Percentiles rank a stretch among this genome's conserved stretches.
Evolutionary conservation across 495 filamentous ascomycete species (phyloP).

Genomic region (Parathielavia appendiculata): DNA sequence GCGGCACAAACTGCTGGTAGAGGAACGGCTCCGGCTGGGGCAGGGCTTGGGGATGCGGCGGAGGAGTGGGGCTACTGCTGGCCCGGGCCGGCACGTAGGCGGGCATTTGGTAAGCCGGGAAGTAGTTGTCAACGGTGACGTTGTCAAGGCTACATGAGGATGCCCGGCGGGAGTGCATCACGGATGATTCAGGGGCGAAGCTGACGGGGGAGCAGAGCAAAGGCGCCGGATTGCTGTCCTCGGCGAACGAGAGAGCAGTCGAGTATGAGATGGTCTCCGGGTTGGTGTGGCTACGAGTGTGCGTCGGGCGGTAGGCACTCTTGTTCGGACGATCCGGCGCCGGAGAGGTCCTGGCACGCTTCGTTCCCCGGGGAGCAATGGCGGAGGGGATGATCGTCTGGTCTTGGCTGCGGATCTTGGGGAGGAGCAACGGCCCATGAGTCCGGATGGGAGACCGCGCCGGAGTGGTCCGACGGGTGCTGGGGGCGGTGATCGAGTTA

Average conservation of each 20-base stretch:
- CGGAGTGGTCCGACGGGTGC: slow-evolving; percentile 69
- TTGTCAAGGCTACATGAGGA: slow-evolving; percentile 68
- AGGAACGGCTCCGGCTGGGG: slow-evolving; percentile 41
- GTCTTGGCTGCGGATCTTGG: slow-evolving; percentile 83
- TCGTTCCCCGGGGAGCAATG: slow-evolving; percentile 30
- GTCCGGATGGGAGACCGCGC: slow-evolving; percentile 68
- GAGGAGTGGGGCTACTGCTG: slow-evolving; percentile 30
- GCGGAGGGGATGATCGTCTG: slow-evolving; percentile 52
- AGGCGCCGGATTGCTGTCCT: slow-evolving; percentile 32
- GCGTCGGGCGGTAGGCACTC: slow-evolving; percentile 42
- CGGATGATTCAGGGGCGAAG: slow-evolving; percentile 47
- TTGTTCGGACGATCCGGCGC: slow-evolving; percentile 28
- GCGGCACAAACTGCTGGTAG: slow-evolving; percentile 40
- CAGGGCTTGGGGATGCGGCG: slow-evolving; percentile 30
- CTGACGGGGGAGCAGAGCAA: slow-evolving; percentile 63
- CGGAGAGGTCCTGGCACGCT: slow-evolving; percentile 39
- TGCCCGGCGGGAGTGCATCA: slow-evolving; percentile 54
- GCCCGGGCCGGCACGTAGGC: slow-evolving; percentile 50
- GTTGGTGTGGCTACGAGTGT: slow-evolving; percentile 63
- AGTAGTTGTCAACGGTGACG: slow-evolving; percentile 60
- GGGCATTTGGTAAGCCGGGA: slow-evolving; percentile 75
- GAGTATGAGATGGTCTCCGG: slow-evolving; percentile 54
- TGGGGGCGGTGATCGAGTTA: slow-evolving; percentile 47
- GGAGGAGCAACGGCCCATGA: slow-evolving; percentile 75
- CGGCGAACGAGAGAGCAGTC: slow-evolving; percentile 38